Evolutionary conservation across 441 rosid genomes (phyloP).

Genomic region (Populus hybrid): DNA sequence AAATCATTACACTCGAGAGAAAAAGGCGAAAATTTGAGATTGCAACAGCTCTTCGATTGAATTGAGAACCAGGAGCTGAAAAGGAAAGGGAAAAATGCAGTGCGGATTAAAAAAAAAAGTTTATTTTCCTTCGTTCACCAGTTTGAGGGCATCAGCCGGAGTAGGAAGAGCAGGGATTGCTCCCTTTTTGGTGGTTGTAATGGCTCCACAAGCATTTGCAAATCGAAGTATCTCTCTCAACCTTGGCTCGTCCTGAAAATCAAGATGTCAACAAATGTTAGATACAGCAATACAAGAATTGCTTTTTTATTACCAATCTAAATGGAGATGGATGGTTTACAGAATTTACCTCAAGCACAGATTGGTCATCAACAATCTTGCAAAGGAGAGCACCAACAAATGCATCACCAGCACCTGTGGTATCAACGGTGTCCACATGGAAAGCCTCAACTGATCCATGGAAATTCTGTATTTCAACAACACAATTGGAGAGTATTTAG

Average conservation of each 20-base stretch:
- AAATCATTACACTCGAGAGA: conserved; percentile 14
- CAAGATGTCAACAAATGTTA: neutral
- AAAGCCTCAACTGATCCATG: conserved; percentile 74
- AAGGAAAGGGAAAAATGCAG: neutral
- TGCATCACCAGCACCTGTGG: conserved; percentile 97
- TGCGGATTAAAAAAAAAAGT: neutral
- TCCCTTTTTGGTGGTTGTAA: conserved; percentile 91
- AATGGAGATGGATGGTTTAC: neutral
- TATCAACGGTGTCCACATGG: conserved; percentile 71
- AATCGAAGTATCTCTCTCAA: conserved; percentile 65
- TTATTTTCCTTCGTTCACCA: conserved; percentile 39
- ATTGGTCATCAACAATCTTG: conserved; percentile 69
- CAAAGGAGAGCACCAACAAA: conserved; percentile 81
- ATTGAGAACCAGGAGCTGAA: neutral
- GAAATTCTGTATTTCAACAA: conserved; percentile 51
- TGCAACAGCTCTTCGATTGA: conserved; percentile 16
- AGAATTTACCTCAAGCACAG: conserved; percentile 56
- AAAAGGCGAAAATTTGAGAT: neutral
- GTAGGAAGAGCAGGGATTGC: conserved; percentile 43
- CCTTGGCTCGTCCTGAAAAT: conserved; percentile 59
- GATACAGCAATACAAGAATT: neutral
- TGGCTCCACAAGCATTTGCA: conserved; percentile 96
- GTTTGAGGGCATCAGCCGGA: conserved; percentile 42
- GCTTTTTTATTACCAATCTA: neutral
- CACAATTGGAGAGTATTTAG: neutral